Percentiles rank a stretch among this genome's conserved stretches.
Conservation (phyloP, 345 rosid species). For the Noccaea bulbosa region DNA sequence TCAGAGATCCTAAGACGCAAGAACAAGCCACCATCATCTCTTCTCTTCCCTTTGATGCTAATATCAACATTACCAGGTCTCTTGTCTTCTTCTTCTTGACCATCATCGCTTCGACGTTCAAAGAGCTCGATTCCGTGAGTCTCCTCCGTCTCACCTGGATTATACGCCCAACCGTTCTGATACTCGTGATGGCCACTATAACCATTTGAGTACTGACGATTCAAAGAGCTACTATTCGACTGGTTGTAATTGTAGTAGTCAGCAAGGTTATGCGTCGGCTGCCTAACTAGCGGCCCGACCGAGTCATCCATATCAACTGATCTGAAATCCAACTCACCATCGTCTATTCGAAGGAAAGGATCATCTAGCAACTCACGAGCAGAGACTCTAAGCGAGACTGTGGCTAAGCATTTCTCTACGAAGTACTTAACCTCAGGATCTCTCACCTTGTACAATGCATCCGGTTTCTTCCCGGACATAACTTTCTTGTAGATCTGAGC, state of each 20-base stretch:
- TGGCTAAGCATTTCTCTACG: conserved; percentile 92
- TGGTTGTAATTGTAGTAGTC: conserved; percentile 39
- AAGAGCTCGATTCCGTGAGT: conserved; percentile 80
- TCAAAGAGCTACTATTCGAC: conserved; percentile 40
- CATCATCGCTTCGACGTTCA: conserved; percentile 46
- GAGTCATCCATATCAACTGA: conserved; percentile 52
- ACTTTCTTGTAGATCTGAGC: conserved; percentile 99
- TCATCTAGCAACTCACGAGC: conserved; percentile 90
- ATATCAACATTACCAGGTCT: conserved; percentile 65
- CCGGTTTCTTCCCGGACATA: conserved; percentile 91
- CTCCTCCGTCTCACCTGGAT: conserved; percentile 61
- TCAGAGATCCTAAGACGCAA: conserved; percentile 84
- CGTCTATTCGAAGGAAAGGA: conserved; percentile 76
- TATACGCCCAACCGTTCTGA: conserved; percentile 62
- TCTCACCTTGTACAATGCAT: conserved; percentile 85
- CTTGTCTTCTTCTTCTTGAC: conserved; percentile 73
- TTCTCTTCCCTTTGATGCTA: conserved; percentile 82
- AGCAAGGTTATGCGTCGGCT: conserved; percentile 50
- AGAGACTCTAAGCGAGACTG: conserved; percentile 85
- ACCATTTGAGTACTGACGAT: conserved; percentile 60
- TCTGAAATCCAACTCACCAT: conserved; percentile 60
- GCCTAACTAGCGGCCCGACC: conserved; percentile 54
- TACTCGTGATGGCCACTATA: conserved; percentile 45
- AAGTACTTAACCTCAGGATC: conserved; percentile 88
- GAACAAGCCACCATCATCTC: conserved; percentile 71